Evolutionary conservation across 352 stramenopile species (phyloP).

Genomic region (Peronosclerospora sorghi): DNA sequence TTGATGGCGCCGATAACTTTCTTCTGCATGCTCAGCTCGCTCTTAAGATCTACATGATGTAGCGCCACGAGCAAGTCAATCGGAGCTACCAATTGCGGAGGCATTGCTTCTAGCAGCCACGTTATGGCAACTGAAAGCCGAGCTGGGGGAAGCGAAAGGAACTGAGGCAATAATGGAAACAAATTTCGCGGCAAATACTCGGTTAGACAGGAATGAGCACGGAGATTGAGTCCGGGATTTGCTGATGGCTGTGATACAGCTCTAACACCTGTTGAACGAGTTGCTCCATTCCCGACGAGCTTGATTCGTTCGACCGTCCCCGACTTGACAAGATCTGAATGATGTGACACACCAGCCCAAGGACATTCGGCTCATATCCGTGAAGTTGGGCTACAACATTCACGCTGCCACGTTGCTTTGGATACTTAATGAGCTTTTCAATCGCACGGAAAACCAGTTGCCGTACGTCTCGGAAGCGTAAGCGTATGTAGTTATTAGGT

Average conservation of each 20-base stretch:
- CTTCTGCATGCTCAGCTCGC: conserved; percentile 60
- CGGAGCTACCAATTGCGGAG: conserved; percentile 46
- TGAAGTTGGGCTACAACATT: too few relatives aligned
- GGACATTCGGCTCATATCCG: conserved; percentile 38
- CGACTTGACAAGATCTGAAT: conserved; percentile 61
- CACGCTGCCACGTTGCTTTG: conserved; percentile 54
- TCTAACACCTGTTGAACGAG: too few relatives aligned
- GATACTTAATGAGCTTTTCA: conserved; percentile 81
- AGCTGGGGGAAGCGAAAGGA: conserved; percentile 39
- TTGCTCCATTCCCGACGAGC: too few relatives aligned
- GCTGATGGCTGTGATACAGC: too few relatives aligned
- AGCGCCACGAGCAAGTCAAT: conserved; percentile 65
- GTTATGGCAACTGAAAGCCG: conserved; percentile 61
- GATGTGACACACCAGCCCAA: conserved; percentile 64
- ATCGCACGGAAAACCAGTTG: conserved; percentile 63
- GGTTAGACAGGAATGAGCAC: conserved; percentile 55
- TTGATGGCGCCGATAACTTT: conserved; percentile 68
- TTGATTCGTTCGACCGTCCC: too few relatives aligned
- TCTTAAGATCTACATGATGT: conserved; percentile 65
- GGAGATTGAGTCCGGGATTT: too few relatives aligned
- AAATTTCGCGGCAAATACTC: conserved; percentile 34
- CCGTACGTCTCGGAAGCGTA: conserved; percentile 45
- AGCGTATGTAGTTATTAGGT: conserved; percentile 51
- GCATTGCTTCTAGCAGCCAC: conserved; percentile 58
- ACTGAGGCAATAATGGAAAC: conserved; percentile 46